phyloP scores from a whole-genome alignment of 139 green algal species.

The Eudorina sp. region DNA sequence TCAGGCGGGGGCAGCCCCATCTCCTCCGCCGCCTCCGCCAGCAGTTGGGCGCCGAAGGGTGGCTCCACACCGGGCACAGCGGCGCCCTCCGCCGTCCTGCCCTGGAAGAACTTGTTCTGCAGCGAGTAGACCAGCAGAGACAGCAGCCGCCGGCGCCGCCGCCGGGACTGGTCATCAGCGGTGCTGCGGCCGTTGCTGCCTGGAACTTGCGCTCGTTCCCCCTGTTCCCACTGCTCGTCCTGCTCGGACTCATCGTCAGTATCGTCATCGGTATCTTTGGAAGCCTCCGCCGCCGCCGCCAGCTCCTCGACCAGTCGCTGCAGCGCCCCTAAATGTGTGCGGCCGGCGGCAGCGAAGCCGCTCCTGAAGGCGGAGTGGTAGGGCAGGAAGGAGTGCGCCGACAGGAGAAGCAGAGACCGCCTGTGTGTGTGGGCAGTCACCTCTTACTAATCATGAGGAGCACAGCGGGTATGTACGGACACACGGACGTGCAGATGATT shows the following conservation, averaged over 20 bases:
- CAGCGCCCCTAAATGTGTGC: background rate
- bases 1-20: background rate
- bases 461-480: too few species aligned
- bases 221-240: background rate
- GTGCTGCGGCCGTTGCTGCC: background rate
- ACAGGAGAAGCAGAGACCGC: background rate
- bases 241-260: background rate
- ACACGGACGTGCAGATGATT: too few species aligned
- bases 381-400: background rate
- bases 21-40: background rate
- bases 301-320: background rate
- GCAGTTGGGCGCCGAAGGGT: background rate
- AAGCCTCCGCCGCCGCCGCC: background rate
- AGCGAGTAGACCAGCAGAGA: background rate
- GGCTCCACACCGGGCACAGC: background rate
- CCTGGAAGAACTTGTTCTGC: conserved; percentile 5
- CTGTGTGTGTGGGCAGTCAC: too few species aligned
- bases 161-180: background rate
- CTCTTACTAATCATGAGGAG: too few species aligned
- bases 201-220: too few species aligned
- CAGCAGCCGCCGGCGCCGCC: background rate
- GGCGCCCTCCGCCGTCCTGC: background rate
- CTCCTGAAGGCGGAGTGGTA: conserved; percentile 35
- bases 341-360: background rate
- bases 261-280: background rate